phyloP scores from a whole-genome alignment of 2,329 filamentous ascomycete genomes.

The Penicillium sp. region DNA sequence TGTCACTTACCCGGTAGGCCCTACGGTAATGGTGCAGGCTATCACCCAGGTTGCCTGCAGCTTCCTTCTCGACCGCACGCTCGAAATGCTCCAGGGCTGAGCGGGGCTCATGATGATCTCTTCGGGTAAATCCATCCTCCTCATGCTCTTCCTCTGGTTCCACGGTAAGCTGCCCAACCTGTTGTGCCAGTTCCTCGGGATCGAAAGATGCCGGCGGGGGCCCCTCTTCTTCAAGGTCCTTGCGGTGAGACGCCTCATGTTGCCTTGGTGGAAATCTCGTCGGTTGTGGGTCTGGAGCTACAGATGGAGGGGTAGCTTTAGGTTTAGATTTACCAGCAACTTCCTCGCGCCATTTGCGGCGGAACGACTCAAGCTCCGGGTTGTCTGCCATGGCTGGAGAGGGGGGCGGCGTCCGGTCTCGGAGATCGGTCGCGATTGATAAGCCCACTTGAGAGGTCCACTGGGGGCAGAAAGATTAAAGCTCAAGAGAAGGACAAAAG shows the following conservation, averaged over 20 bases:
- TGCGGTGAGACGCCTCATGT: conserved; percentile 39
- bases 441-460: conserved; percentile 20
- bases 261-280: conserved; percentile 39
- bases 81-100: conserved; percentile 93
- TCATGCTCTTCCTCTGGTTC: conserved; percentile 38
- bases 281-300: conserved; percentile 21
- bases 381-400: conserved; percentile 45
- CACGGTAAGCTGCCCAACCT: conserved; percentile 37
- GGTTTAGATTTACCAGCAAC: conserved; percentile 55
- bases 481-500: not conserved
- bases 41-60: conserved; percentile 80
- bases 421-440: conserved; percentile 27
- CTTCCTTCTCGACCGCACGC: conserved; percentile 83
- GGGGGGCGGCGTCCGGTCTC: conserved; percentile 19
- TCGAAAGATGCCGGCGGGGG: conserved; percentile 23
- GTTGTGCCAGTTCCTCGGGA: conserved; percentile 35
- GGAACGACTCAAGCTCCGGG: conserved; percentile 81
- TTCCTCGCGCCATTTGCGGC: conserved; percentile 82
- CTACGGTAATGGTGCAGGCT: conserved; percentile 85
- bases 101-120: conserved; percentile 53
- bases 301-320: conserved; percentile 14
- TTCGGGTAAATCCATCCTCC: conserved; percentile 40
- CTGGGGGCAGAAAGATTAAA: not conserved
- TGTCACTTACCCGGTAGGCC: conserved; percentile 69
- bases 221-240: conserved; percentile 40